phyloP scores from a whole-genome alignment of 768 basidiomycete species.

The Termitomyces sp. region DNA sequence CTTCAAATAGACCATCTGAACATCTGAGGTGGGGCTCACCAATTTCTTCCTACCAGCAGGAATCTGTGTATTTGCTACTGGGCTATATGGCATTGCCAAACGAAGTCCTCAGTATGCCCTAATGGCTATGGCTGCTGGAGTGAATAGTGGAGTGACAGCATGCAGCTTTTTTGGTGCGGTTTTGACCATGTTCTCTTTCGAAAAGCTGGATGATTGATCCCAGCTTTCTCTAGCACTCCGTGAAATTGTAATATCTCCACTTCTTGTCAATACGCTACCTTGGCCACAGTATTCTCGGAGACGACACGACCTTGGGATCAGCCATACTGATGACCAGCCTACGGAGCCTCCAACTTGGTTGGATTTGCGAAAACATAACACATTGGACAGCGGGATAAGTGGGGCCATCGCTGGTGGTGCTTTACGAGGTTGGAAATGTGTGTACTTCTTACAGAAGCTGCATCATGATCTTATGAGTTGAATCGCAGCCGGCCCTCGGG shows the following conservation, averaged over 20 bases:
- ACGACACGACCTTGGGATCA: conserved; percentile 24
- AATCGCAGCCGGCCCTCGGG: conserved; percentile 51
- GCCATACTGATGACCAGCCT: conserved; percentile 3
- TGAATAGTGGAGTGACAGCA: conserved; percentile 70
- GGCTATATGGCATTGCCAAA: conserved; percentile 38
- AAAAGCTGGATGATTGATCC: neutral
- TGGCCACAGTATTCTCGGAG: conserved; percentile 44
- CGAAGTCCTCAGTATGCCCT: conserved; percentile 41
- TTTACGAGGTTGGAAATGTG: conserved; percentile 52
- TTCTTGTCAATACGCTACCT: conserved; percentile 40
- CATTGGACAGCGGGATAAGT: conserved; percentile 70
- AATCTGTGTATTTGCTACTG: conserved; percentile 46
- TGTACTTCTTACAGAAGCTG: conserved; percentile 18
- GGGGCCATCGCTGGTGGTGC: conserved; percentile 65
- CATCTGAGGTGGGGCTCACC: conserved; percentile 22
- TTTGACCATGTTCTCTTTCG: neutral
- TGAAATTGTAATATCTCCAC: conserved; percentile 71
- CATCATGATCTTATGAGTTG: neutral
- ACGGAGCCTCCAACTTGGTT: conserved; percentile 31
- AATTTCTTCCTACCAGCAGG: conserved; percentile 37
- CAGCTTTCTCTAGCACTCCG: conserved; percentile 47
- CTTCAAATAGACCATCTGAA: conserved; percentile 21
- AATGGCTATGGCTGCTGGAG: conserved; percentile 52
- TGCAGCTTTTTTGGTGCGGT: conserved; percentile 74
- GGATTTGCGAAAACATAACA: conserved; percentile 51